Base-by-base conservation (phyloP, 1,284 basidiomycete genomes). In the Neotropicomus parvogracilis region DNA sequence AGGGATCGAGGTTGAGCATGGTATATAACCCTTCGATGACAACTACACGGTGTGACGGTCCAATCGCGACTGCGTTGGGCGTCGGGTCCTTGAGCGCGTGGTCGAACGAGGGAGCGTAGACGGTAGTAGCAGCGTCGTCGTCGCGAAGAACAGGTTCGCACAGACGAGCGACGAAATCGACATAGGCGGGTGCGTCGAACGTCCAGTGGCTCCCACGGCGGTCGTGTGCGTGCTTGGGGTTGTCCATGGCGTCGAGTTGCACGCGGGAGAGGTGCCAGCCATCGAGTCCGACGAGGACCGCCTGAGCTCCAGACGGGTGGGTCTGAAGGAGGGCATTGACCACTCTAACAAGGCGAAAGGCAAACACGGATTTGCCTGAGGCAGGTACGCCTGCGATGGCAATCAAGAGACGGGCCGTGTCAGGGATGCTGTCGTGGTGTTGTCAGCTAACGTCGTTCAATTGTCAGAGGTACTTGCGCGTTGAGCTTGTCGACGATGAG, bases 251-350 rank as follows among this genome's bases (percentile, higher is more conserved):
- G 67, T 87, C 78, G 37, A 89, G 75, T 64, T 87, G 74, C 14
- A 79, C 73, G 43, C 87, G 75, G 50, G 82, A 75, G 50, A 84
- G 65, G 65, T 95, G 91, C 90, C 91, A 95, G 12, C 91, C 92
- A 62, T 95, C 91, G 47, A 92, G 74, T 6, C 85, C 80, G 10
- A 94, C 77, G 17, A 85, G 75, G 31, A 85, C 71, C 8, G 80
- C 81, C 3, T 50, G 53, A 24, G 48, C 40, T 0, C 16, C 47
- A 39, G 26, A 39, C 6, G 27, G 16, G 11, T 28, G 20, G 21
- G 38, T 10, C 9, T 9, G 28, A 36, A 76, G 68, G 44, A 71
- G 52, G 0, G 37, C 20, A 12, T 64, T 50, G 35, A 53, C 2
- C 0, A 34, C 31, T 7, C 72, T 57, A 4, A 81, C 74, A 16